Evolutionary conservation across 2,329 filamentous ascomycete species (phyloP).

Genomic region (Alternaria sp.): DNA sequence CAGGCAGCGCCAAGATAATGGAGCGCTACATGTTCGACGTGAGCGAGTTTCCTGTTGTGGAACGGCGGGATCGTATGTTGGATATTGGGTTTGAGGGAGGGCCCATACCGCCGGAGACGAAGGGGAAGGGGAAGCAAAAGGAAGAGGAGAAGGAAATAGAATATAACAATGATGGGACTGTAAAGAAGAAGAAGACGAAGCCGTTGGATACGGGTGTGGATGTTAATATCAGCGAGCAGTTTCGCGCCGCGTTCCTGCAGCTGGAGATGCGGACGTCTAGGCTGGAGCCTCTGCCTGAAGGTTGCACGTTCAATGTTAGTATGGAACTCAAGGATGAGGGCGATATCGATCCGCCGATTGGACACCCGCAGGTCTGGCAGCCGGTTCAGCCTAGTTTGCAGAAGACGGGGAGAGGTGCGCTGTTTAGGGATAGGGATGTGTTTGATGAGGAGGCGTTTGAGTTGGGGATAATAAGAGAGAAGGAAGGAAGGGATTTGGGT

Average conservation of each 20-base stretch:
- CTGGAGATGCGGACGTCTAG: slow-evolving; percentile 66
- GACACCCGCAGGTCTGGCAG: slow-evolving; percentile 65
- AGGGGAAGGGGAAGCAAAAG: not conserved
- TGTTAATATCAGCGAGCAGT: slow-evolving; percentile 73
- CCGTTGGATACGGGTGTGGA: slow-evolving; percentile 30
- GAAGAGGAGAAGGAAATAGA: slow-evolving; percentile 9
- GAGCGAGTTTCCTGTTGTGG: slow-evolving; percentile 60
- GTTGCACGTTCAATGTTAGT: slow-evolving; percentile 77
- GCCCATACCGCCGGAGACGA: not conserved
- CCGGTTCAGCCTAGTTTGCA: slow-evolving; percentile 60
- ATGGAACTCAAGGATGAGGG: slow-evolving; percentile 72
- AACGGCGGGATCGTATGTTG: slow-evolving; percentile 49
- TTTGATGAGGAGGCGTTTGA: slow-evolving; percentile 20
- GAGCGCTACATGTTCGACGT: slow-evolving; percentile 68
- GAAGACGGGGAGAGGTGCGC: slow-evolving; percentile 37
- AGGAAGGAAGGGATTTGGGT: slow-evolving; percentile 51
- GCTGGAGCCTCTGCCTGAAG: slow-evolving; percentile 64
- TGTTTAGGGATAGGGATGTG: slow-evolving; percentile 16
- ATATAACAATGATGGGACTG: slow-evolving; percentile 7
- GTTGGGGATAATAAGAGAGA: slow-evolving; percentile 18
- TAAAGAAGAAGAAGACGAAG: slow-evolving; percentile 15
- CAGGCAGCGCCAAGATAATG: slow-evolving; percentile 55
- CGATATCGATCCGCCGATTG: slow-evolving; percentile 54
- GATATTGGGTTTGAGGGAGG: slow-evolving; percentile 58
- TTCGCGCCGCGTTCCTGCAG: slow-evolving; percentile 70